Conservation (phyloP, 2,329 filamentous ascomycete genomes). For the Sporothrix humicola region DNA sequence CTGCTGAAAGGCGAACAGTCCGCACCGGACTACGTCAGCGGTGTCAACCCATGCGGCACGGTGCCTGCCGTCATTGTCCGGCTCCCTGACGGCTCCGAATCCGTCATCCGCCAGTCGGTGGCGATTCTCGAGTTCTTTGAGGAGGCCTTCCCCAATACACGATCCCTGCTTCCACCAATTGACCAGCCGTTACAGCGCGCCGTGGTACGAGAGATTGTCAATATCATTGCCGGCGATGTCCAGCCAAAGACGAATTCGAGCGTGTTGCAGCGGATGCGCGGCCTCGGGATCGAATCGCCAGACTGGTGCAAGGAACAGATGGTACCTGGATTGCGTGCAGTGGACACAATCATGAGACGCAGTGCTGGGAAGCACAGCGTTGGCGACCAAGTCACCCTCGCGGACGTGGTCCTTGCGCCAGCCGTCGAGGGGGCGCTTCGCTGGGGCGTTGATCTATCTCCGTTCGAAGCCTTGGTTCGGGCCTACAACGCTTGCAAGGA, state of each 20-base stretch:
- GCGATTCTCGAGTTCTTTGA: slow-evolving; percentile 16
- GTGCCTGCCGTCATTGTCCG: not conserved
- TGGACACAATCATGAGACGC: not conserved
- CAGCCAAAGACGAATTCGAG: slow-evolving; percentile 14
- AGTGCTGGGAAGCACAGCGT: slow-evolving; percentile 11
- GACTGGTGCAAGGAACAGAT: slow-evolving; percentile 5
- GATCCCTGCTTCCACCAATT: not conserved
- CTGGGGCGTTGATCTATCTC: not conserved
- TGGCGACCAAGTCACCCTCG: not conserved
- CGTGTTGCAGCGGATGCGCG: not conserved
- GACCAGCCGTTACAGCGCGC: not conserved
- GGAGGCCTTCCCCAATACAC: not conserved
- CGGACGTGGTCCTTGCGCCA: slow-evolving; percentile 1
- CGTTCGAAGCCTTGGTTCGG: not conserved
- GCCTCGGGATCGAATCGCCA: not conserved
- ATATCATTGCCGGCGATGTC: not conserved
- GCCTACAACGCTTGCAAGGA: slow-evolving; percentile 12
- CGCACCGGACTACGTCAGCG: not conserved
- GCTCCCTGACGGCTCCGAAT: not conserved
- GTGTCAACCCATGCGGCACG: not conserved
- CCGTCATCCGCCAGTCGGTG: not conserved
- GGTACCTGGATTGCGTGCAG: not conserved
- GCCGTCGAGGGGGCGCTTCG: not conserved
- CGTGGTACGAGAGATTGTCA: not conserved
- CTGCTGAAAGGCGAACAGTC: not conserved